A percentile compares a stretch with the other conserved stretches of the same genome.
phyloP scores from a whole-genome alignment of 305 asterid species.

The Fraxinus angustifolia region DNA sequence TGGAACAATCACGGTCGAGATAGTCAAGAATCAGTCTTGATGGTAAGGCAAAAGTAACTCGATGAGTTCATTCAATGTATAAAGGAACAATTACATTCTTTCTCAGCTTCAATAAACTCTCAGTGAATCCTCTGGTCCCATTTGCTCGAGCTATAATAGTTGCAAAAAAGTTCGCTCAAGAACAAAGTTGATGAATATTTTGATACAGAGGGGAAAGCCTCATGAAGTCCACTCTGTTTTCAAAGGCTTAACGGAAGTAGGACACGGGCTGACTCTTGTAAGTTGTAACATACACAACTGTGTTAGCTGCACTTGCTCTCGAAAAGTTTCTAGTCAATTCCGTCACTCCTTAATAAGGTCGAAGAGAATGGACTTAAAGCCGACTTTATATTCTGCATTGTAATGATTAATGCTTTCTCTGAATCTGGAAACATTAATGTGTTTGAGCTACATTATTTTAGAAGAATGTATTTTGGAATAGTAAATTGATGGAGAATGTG shows the following conservation, averaged over 20 bases:
- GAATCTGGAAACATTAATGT: constrained; percentile 56
- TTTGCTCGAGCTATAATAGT: constrained; percentile 45
- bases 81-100: constrained; percentile 28
- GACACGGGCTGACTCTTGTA: constrained; percentile 63
- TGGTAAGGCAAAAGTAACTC: constrained; percentile 29
- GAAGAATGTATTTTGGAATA: too few species aligned
- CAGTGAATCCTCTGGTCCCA: constrained; percentile 41
- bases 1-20: constrained; percentile 37
- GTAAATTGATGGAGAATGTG: too few species aligned
- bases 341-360: constrained; percentile 60
- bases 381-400: constrained; percentile 84
- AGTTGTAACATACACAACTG: constrained; percentile 69
- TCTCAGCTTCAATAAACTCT: constrained; percentile 33
- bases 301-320: constrained; percentile 70
- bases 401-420: constrained; percentile 81
- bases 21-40: constrained; percentile 35
- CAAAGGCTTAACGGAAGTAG: constrained; percentile 61
- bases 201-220: constrained; percentile 62
- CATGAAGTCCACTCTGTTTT: constrained; percentile 58
- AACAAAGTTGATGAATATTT: constrained; percentile 77
- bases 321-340: constrained; percentile 72
- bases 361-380: constrained; percentile 71
- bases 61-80: background rate
- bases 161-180: constrained; percentile 74
- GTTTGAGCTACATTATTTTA: too few species aligned